Conservation (phyloP, 2,329 filamentous ascomycete genomes). For the Aspergillus floridensis region DNA sequence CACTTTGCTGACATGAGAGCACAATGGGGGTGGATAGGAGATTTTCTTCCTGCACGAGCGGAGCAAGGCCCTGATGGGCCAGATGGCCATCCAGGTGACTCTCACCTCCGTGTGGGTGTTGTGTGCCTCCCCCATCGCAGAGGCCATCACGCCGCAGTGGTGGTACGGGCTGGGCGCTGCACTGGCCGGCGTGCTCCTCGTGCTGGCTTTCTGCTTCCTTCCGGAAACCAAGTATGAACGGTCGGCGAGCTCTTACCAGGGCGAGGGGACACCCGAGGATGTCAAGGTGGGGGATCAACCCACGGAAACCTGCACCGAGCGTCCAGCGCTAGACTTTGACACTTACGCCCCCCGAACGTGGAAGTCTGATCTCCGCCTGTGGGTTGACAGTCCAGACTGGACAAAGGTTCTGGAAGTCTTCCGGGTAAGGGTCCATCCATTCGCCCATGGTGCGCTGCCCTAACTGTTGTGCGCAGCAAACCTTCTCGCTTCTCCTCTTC, state of each 20-base stretch:
- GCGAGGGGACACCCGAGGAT: conserved; percentile 19
- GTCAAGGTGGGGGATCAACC: conserved; percentile 13
- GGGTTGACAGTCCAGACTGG: conserved; percentile 43
- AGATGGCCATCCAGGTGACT: conserved; percentile 42
- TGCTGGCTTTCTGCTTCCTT: conserved; percentile 41
- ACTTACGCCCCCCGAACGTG: conserved; percentile 39
- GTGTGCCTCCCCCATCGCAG: conserved; percentile 45
- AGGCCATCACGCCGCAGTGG: conserved; percentile 39
- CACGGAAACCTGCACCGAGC: conserved; percentile 13
- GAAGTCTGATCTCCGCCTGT: conserved; percentile 39
- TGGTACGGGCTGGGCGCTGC: conserved; percentile 47
- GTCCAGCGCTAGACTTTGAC: conserved; percentile 34
- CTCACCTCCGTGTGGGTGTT: conserved; percentile 39
- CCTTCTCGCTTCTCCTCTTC: conserved; percentile 36
- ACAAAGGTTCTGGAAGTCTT: conserved; percentile 22
- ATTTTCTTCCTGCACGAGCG: conserved; percentile 49
- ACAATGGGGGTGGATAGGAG: conserved; percentile 18
- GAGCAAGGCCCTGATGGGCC: conserved; percentile 40
- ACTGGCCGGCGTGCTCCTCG: conserved; percentile 32
- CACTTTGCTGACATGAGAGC: no score
- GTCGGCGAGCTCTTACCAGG: conserved; percentile 38
- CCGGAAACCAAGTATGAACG: conserved; percentile 47
- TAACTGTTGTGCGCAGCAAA: conserved; percentile 21
- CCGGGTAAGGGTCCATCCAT: conserved; percentile 10
- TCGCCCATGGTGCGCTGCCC: no score